Base-by-base conservation (phyloP, 1,139 yeast genomes). In the Zhuliangozyma blackwelliae region DNA sequence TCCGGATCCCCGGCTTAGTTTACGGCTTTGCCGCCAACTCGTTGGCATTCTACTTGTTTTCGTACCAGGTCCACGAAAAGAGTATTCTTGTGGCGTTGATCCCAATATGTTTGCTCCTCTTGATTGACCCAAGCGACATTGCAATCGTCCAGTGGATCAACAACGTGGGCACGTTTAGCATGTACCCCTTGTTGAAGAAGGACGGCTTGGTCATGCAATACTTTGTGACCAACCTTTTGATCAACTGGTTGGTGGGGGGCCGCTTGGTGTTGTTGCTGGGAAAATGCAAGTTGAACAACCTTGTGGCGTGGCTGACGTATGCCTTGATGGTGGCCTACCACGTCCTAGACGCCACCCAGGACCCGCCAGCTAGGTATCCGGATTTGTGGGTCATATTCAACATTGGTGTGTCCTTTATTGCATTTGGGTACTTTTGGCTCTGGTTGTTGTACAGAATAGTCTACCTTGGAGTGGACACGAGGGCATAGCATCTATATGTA, bases 21-120 rank as follows among this genome's bases (percentile, higher is more conserved):
- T 87, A 88, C 76, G 90, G 94, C 1, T 75, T 92, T 40, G 78
- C 90, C 1, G 82, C 89, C 1, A 80, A 92, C 40, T 79, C 98
- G 0, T 75, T 95, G 80, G 83, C 95, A 0, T 94, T 92, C 55
- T 94, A 73, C 55, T 67, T 94, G 34, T 92, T 92, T 55, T 84
- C 96, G 21, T 94, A 88, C 65, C 97, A 92, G 57, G 98, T 92
- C 4, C 98, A 94, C 57, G 98, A 92, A 87, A 92, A 61, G 63
- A 80, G 89, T 0, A 90, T 94, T 5, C 65, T 94, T 40, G 73
- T 94, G 3, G 97, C 98, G 0, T 68, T 94, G 43, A 59, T 92
- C 50, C 98, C 98, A 4, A 77, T 88, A 4, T 78, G 94, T 0
- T 64, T 92, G 37, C 59, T 88, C 13, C 72, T 85, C 19, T 68